Evolutionary conservation across 1,284 basidiomycete species (phyloP).

Genomic region (Austropuccinia psidii): DNA sequence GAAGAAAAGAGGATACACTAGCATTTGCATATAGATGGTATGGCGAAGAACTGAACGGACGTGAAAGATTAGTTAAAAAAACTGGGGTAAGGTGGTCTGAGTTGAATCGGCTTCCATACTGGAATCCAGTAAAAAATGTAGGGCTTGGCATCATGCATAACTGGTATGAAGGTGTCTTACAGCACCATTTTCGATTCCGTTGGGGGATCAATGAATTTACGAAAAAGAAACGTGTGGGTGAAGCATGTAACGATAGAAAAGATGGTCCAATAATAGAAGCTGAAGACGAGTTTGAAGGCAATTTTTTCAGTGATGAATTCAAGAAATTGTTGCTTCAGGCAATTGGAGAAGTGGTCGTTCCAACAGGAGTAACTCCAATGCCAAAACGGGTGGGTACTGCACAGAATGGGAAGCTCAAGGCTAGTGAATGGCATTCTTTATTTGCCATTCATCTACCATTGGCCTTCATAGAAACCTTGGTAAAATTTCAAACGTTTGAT

Average conservation of each 20-base stretch:
- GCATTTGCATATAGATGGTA: neutral
- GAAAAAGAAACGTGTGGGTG: too few relatives aligned
- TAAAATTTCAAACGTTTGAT: neutral
- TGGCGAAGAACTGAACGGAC: neutral
- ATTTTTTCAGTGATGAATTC: neutral
- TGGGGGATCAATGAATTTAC: conserved; percentile 14
- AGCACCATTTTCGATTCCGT: neutral
- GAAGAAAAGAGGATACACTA: neutral
- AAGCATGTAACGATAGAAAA: neutral
- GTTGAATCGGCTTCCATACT: neutral
- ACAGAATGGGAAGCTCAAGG: conserved; percentile 18
- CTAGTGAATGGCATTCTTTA: conserved; percentile 13
- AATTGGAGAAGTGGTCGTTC: conserved; percentile 2
- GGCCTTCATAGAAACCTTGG: neutral
- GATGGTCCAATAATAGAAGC: neutral
- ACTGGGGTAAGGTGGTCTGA: conserved; percentile 16
- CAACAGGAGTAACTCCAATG: neutral
- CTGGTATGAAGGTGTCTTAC: conserved; percentile 11
- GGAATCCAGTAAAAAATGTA: conserved; percentile 14
- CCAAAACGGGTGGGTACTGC: conserved; percentile 1
- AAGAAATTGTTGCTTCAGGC: neutral
- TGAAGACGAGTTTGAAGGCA: neutral
- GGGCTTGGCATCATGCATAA: conserved; percentile 7
- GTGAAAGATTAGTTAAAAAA: neutral
- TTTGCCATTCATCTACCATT: conserved; percentile 12